Base-by-base conservation (phyloP, 192 early-diverging fungal species). In the Rhizophagus prolifer region DNA sequence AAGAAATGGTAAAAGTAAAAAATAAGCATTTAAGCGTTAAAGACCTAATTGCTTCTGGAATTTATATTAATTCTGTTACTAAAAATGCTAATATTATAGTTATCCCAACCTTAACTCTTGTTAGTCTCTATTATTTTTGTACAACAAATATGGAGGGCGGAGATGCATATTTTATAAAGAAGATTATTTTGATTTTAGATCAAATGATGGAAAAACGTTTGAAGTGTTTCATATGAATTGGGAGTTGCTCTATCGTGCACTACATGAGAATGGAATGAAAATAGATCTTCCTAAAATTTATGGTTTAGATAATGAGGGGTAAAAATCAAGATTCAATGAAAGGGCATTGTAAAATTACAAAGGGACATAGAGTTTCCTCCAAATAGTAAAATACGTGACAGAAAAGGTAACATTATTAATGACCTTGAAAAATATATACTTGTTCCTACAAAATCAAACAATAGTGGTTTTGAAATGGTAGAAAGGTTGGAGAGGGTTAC, bases 1-100 rank as follows among this genome's bases (percentile, higher is more conserved):
- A 5, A 1, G 10, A 34, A 31, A 36, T n/a, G 4, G 19, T 41
- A 66, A 10, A 66, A 21, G 19, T 31, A 5, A 21, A 23, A 1
- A 4, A 16, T n/a, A n/a, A n/a, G n/a, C n/a, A n/a, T 1, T 66
- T 14, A 19, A 66, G 21, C 12, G 3, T 66, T 16, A 36, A 14
- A 66, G 34, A 30, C 0, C 64, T 66, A 0, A 36, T 67, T 38
- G 14, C 64, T 34, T 66, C 64, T 36, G 36, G 65, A 67, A 23
- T 38, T 67, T 67, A 67, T 38, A 67, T 67, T 67, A 67, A 67
- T 67, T 67, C 65, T 21, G 31, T 41, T 67, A 67, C 65, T 41
- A 5, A 67, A 26, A 9, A 66, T 1, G 34, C 1, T 36, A 16
- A 67, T 36, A 21, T 0, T 38, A 21, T 6, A 38, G 19, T 67